These are phyloP conservation scores for Microbotryum saponariae DNA, from an alignment of 1,284 basidiomycete genomes.

Conservation along the genomic window DNA sequence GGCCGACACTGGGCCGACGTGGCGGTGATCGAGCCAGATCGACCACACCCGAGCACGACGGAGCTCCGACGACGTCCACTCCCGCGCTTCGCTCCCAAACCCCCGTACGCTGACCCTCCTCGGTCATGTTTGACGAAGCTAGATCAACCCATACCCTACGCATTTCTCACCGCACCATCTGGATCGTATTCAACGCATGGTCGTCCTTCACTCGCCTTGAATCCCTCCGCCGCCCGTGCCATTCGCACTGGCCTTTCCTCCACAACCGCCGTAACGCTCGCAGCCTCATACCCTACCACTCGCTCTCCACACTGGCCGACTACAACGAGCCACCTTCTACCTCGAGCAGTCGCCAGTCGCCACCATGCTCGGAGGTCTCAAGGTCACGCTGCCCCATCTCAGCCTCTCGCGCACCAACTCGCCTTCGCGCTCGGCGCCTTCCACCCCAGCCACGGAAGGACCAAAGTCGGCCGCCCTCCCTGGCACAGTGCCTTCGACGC, in stretches of 20 bases:
- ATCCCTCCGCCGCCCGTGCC: neutral
- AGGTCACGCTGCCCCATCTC: constrained; percentile 1
- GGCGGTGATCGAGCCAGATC: no score
- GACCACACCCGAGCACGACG: no score
- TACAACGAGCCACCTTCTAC: neutral
- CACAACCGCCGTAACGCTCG: neutral
- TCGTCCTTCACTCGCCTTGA: neutral
- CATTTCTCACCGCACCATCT: no score
- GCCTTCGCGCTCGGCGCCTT: neutral
- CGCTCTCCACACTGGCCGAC: neutral
- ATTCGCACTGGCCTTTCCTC: neutral
- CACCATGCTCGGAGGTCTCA: neutral
- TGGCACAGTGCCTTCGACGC: no score
- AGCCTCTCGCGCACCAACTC: constrained; percentile 7
- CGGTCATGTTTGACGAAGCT: no score
- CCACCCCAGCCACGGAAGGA: neutral
- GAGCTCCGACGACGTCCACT: constrained; percentile 5
- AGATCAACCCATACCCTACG: no score
- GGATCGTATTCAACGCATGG: neutral
- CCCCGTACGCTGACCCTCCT: neutral
- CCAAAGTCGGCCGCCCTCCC: no score
- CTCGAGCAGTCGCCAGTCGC: no score
- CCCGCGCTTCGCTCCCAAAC: neutral
- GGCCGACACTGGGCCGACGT: no score
- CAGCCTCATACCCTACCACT: neutral